phyloP scores from a whole-genome alignment of 108 stramenopile species.

The Pelagomonas calceolata region DNA sequence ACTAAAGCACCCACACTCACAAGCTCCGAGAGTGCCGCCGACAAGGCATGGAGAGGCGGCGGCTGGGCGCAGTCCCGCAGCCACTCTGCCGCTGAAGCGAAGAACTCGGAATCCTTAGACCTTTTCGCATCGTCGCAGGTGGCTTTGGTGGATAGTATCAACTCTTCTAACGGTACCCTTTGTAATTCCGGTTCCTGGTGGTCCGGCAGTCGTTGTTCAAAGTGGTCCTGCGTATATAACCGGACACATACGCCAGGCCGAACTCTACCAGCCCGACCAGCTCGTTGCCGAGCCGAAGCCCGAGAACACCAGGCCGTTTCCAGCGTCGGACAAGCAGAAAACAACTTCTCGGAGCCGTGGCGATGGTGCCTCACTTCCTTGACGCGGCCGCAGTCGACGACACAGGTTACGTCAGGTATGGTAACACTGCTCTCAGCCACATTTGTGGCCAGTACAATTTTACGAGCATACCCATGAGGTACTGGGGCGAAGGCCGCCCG shows the following conservation, averaged over 20 bases:
- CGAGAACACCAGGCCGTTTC: slow-evolving; percentile 66
- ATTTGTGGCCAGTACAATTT: slow-evolving; percentile 76
- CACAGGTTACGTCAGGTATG: slow-evolving; percentile 74
- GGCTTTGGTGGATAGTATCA: slow-evolving; percentile 22
- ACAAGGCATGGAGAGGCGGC: slow-evolving; percentile 54
- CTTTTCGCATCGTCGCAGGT: neutral
- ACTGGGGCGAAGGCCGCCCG: slow-evolving; percentile 46
- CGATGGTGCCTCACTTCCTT: slow-evolving; percentile 60
- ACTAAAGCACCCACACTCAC: slow-evolving; percentile 61
- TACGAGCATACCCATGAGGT: slow-evolving; percentile 39
- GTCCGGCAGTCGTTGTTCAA: slow-evolving; percentile 47
- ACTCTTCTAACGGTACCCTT: slow-evolving; percentile 75
- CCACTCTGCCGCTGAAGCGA: neutral
- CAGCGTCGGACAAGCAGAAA: slow-evolving; percentile 52
- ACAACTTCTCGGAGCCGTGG: slow-evolving; percentile 20
- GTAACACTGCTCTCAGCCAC: slow-evolving; percentile 91
- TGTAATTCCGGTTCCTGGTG: slow-evolving; percentile 68
- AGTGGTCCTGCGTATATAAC: slow-evolving; percentile 59
- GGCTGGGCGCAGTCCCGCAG: slow-evolving; percentile 55
- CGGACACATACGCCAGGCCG: slow-evolving; percentile 75
- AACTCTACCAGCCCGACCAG: slow-evolving; percentile 86
- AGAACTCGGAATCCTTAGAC: neutral
- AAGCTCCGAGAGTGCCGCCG: slow-evolving; percentile 49
- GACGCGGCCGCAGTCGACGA: slow-evolving; percentile 64
- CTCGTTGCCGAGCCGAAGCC: slow-evolving; percentile 77